Conservation (phyloP, 2,329 filamentous ascomycete species). For the Ciborinia camelliae region DNA sequence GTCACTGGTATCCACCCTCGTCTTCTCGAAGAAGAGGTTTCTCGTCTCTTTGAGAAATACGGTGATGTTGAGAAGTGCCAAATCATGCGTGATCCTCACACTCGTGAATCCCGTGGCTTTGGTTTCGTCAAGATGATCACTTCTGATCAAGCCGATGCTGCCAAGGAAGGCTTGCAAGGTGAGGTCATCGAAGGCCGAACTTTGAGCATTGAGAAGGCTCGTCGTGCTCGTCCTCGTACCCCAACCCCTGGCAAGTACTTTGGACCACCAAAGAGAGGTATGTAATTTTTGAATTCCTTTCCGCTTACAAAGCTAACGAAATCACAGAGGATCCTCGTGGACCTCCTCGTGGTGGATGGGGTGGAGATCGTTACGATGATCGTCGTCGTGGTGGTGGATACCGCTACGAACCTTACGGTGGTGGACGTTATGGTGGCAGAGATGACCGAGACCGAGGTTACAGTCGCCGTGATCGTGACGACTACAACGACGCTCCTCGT, state of each 20-base stretch:
- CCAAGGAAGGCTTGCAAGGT: constrained; percentile 92
- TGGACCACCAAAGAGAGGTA: constrained; percentile 94
- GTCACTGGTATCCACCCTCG: constrained; percentile 97
- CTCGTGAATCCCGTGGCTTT: constrained; percentile 96
- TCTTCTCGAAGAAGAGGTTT: constrained; percentile 84
- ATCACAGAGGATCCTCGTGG: constrained; percentile 52
- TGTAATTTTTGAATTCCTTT: constrained; percentile 46
- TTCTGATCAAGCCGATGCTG: constrained; percentile 90
- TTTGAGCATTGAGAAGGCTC: constrained; percentile 97
- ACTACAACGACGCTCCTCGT: constrained; percentile 33
- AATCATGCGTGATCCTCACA: constrained; percentile 98
- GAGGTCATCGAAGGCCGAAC: constrained; percentile 94
- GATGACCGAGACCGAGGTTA: constrained; percentile 44
- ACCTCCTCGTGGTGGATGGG: constrained; percentile 42
- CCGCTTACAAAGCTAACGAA: constrained; percentile 36
- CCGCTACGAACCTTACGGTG: constrained; percentile 32
- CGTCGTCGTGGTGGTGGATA: constrained; percentile 43
- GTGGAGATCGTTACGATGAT: constrained; percentile 42
- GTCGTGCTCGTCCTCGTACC: constrained; percentile 88
- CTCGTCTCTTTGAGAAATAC: constrained; percentile 96
- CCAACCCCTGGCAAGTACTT: constrained; percentile 99
- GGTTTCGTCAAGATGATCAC: constrained; percentile 99
- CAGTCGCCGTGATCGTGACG: constrained; percentile 42
- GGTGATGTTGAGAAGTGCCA: constrained; percentile 98
- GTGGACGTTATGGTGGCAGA: constrained; percentile 39